Evolutionary conservation across 306 rosid genomes (phyloP).

Genomic region (Casuarina cunninghamiana): DNA sequence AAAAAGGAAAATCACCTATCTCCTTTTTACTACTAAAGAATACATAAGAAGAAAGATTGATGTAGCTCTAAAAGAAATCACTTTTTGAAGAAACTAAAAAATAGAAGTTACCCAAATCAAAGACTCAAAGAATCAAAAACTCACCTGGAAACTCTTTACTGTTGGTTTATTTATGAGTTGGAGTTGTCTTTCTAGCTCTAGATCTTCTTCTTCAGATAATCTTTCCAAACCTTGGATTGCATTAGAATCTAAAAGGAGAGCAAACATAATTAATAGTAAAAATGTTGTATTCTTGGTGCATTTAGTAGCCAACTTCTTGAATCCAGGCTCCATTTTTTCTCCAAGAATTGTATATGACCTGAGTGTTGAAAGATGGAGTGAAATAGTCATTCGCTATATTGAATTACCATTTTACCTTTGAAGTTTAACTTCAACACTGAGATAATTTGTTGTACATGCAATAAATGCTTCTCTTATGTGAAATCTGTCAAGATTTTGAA

Average conservation of each 20-base stretch:
- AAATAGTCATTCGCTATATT: not conserved
- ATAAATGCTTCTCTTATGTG: not conserved
- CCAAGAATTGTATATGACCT: not conserved
- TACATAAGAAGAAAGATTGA: not conserved
- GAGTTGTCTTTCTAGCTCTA: slow-evolving; percentile 27
- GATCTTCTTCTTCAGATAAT: slow-evolving; percentile 9
- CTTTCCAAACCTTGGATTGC: no score
- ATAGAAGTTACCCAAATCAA: not conserved
- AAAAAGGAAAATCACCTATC: no score
- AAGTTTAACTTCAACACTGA: not conserved
- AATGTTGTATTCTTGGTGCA: not conserved
- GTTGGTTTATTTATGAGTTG: slow-evolving; percentile 28
- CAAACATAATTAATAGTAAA: not conserved
- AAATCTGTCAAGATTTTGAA: not conserved
- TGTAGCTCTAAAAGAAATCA: not conserved
- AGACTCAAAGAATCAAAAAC: not conserved
- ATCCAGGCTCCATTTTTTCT: not conserved
- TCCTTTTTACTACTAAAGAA: no score
- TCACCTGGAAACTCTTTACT: slow-evolving; percentile 31
- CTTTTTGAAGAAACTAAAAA: not conserved
- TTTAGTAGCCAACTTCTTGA: slow-evolving; percentile 17
- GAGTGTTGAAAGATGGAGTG: not conserved
- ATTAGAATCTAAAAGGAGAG: no score
- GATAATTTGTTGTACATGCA: not conserved
- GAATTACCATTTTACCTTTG: not conserved